Base-by-base conservation (phyloP, 163 green algal genomes). In the Scenedesmus sp. region DNA sequence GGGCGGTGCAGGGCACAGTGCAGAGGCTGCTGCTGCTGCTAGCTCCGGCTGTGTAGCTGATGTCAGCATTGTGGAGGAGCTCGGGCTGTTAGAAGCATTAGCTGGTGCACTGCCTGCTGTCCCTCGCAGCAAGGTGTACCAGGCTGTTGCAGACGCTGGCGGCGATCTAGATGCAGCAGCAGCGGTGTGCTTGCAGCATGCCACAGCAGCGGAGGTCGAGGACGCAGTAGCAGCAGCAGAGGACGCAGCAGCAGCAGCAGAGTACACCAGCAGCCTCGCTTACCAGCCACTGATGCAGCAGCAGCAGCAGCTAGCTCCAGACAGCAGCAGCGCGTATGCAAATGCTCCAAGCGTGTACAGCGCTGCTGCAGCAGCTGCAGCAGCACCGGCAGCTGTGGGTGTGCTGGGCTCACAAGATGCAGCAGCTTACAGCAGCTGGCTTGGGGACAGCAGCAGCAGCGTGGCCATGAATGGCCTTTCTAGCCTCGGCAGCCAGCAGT, bases 31-130 rank as follows among this genome's bases (percentile, higher is more conserved):
- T 56, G 82, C 90, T 34, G 83, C 83, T 56, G 56, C 64, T 12
- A 60, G 46, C 55, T 76, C 70, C 3, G 81, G 67, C 46, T 88
- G 81, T 12, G 81, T 87, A n/a, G 92, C 94, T 0, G 93, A 96
- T 86, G 91, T 97, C 55, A 93, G 96, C 91, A 92, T 97, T 13
- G 88, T 88, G 0, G 91, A 94, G 66, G 95, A 97, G 93, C 89
- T 97, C 57, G 81, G 87, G 74, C 56, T 88, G 84, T 60, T 97
- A 67, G 66, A 85, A 70, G 92, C 93, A 1, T 70, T 94, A 18
- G 87, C 94, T 70, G 86, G 84, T 5, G 88, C 84, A n/a, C 76
- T 92, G 84, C 20, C 89, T 93, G 81, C 60, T 10, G 52, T 94
- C 5, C 59, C 83, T 2, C 46, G 77, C 12, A 82, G 77, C 57